These are phyloP conservation scores for Hyaloscypha finlandica DNA, from an alignment of 495 filamentous ascomycete species.

Conservation along the genomic window DNA sequence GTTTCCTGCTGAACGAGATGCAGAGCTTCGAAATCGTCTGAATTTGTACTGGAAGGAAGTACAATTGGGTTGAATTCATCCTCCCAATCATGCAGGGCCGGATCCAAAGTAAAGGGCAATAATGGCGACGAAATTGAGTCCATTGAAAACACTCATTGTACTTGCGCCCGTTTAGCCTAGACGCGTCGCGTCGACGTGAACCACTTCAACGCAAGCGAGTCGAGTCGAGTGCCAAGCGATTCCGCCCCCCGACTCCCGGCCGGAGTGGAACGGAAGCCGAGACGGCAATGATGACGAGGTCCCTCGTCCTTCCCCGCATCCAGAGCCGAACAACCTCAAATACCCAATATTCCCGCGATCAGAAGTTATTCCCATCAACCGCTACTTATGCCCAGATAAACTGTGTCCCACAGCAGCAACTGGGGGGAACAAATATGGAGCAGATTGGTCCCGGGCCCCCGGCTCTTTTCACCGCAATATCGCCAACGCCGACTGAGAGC, in stretches of 20 bases:
- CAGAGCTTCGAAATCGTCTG: conserved; percentile 65
- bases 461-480: conserved; percentile 13
- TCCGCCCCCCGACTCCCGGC: not conserved
- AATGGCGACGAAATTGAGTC: conserved; percentile 22
- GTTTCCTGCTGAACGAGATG: conserved; percentile 50
- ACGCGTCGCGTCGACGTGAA: conserved; percentile 21
- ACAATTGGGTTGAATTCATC: not conserved
- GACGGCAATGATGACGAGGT: not conserved
- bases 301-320: not conserved
- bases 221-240: not conserved
- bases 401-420: not conserved
- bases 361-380: conserved; percentile 35
- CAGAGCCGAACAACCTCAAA: conserved; percentile 1
- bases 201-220: not conserved
- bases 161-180: not conserved
- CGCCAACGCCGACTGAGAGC: conserved; percentile 22
- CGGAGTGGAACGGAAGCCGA: not conserved
- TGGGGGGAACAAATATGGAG: conserved; percentile 13
- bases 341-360: conserved; percentile 27
- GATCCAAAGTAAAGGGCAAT: conserved; percentile 24
- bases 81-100: conserved; percentile 24
- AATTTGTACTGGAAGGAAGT: conserved; percentile 31
- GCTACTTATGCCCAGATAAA: not conserved
- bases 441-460: conserved; percentile 11
- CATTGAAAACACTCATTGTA: conserved; percentile 19